Percentiles rank a stretch among this genome's conserved stretches.
Conservation (phyloP, 345 rosid species). For the Linum tenue region DNA sequence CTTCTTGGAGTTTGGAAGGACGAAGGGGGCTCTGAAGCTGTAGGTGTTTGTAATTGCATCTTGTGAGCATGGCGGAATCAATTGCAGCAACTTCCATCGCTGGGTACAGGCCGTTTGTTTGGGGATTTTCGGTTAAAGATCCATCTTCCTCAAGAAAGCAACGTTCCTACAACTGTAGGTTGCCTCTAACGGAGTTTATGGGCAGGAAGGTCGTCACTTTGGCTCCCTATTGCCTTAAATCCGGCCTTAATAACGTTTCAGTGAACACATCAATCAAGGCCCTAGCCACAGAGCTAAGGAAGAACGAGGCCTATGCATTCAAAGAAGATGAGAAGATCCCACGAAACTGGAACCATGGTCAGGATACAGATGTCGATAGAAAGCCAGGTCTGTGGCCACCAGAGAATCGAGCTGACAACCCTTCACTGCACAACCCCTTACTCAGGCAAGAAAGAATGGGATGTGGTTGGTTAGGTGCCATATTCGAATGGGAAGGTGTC, state of each 20-base stretch:
- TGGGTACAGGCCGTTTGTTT: constrained; percentile 40
- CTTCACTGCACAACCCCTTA: constrained; percentile 73
- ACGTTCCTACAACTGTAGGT: constrained; percentile 19
- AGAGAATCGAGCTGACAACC: constrained; percentile 72
- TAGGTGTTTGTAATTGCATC: constrained; percentile 2
- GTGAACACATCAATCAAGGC: constrained; percentile 36
- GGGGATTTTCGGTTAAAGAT: constrained; percentile 32
- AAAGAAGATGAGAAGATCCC: constrained; percentile 47
- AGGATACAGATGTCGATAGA: constrained; percentile 33
- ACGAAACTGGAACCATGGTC: constrained; percentile 34
- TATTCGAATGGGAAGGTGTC: constrained; percentile 97
- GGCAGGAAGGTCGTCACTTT: constrained; percentile 30
- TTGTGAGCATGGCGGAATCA: constrained; percentile 58
- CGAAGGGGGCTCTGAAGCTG: background rate
- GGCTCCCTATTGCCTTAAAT: constrained; percentile 24
- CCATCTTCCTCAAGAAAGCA: constrained; percentile 30
- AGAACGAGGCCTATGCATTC: constrained; percentile 48
- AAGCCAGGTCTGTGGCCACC: constrained; percentile 80
- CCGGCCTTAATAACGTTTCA: constrained; percentile 14
- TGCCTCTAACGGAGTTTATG: constrained; percentile 24
- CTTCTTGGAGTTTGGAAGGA: constrained; percentile 7
- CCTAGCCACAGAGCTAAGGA: constrained; percentile 53
- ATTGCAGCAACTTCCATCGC: constrained; percentile 54
- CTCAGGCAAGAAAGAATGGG: constrained; percentile 96
- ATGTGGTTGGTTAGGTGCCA: constrained; percentile 95